phyloP scores from a whole-genome alignment of 164 flowering plant genomes.

The Warburgia ugandensis region DNA sequence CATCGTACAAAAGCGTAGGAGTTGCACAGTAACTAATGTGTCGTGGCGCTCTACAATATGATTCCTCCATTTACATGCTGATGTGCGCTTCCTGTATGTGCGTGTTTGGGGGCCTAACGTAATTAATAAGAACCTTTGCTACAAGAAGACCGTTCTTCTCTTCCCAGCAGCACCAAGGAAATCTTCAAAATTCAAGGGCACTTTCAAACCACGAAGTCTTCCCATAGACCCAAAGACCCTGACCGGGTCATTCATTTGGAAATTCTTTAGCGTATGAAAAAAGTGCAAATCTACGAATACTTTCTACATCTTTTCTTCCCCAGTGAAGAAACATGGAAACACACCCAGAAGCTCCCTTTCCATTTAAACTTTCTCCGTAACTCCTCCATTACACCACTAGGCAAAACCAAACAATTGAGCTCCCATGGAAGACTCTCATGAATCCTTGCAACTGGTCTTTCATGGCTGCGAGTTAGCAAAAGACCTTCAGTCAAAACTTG shows the following conservation, averaged over 20 bases:
- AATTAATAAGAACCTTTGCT: too few species aligned
- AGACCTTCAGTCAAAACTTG: conserved; percentile 5
- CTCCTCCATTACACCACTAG: neutral
- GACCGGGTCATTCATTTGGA: neutral
- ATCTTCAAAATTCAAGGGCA: neutral
- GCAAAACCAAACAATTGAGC: neutral
- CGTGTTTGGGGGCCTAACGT: too few species aligned
- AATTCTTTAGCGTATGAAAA: neutral
- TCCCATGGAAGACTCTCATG: neutral
- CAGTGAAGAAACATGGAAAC: neutral
- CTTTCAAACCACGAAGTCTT: conserved; percentile 3
- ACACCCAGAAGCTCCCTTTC: too few species aligned
- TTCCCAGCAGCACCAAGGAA: too few species aligned
- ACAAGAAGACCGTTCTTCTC: too few species aligned
- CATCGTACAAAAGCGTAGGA: too few species aligned
- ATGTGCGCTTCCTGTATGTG: too few species aligned
- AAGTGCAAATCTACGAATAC: neutral
- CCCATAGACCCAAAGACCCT: conserved; percentile 6
- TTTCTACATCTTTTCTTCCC: neutral
- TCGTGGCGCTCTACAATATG: too few species aligned
- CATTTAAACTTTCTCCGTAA: too few species aligned
- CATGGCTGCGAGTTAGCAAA: conserved; percentile 5
- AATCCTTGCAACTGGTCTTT: neutral
- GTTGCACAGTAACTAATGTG: too few species aligned
- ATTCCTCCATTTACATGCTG: too few species aligned